Conservation (phyloP, 495 filamentous ascomycete species). For the Friedmanniomyces endolithicus region DNA sequence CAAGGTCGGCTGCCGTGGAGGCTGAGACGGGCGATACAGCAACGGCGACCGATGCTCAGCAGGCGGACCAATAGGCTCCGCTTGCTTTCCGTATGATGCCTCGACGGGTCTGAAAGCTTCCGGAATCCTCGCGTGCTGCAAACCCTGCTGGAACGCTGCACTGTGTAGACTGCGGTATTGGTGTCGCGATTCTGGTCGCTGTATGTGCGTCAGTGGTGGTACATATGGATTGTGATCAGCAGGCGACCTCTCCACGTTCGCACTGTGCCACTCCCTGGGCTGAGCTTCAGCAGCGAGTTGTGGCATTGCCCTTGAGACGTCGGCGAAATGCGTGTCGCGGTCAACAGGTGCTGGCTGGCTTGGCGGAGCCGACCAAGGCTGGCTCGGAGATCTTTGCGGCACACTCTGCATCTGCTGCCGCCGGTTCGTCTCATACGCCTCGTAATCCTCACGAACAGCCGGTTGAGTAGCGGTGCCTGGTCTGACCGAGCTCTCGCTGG, state of each 20-base stretch:
- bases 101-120: slow-evolving; percentile 10
- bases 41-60: background rate
- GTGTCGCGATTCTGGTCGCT: background rate
- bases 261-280: background rate
- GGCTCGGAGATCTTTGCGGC: background rate
- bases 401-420: slow-evolving; percentile 2
- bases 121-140: slow-evolving; percentile 2
- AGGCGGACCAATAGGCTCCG: slow-evolving; percentile 5
- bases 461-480: background rate
- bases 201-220: background rate
- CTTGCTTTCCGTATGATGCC: slow-evolving; percentile 6
- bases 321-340: background rate
- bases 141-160: background rate
- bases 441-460: background rate
- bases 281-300: background rate
- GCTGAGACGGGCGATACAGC: background rate
- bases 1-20: slow-evolving; percentile 1
- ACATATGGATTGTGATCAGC: background rate
- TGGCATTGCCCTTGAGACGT: background rate
- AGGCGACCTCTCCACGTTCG: background rate
- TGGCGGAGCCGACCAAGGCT: background rate
- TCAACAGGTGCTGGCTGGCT: background rate
- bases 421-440: slow-evolving; percentile 2
- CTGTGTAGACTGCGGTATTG: slow-evolving; percentile 8
- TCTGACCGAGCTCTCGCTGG: background rate